A percentile compares a stretch with the other conserved stretches of the same genome.
phyloP scores from a whole-genome alignment of 352 stramenopile species.

The Phytophthora lateralis region DNA sequence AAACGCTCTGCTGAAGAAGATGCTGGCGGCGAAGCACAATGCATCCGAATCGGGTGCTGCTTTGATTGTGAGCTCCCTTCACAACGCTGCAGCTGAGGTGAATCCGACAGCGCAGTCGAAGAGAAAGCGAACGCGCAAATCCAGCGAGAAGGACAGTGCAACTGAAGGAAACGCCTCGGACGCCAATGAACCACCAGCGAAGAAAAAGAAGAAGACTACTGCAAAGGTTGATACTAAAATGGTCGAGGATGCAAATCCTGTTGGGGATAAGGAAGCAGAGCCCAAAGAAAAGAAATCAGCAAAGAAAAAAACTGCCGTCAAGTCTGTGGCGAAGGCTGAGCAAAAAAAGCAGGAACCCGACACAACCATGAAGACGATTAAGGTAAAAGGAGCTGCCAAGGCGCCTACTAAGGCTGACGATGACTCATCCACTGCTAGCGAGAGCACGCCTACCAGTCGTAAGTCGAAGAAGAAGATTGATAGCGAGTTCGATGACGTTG shows the following conservation, averaged over 20 bases:
- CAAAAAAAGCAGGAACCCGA: background rate
- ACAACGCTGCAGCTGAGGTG: constrained; percentile 5
- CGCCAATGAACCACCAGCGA: constrained; percentile 21
- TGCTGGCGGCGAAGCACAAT: constrained; percentile 37
- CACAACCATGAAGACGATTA: constrained; percentile 20
- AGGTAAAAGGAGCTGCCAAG: constrained; percentile 30
- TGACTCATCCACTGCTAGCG: constrained; percentile 31
- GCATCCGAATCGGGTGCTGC: constrained; percentile 29
- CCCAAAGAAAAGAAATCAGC: constrained; percentile 9
- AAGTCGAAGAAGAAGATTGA: constrained; percentile 53
- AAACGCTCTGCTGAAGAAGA: constrained; percentile 39
- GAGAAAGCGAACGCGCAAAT: constrained; percentile 29
- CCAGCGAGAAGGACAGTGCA: constrained; percentile 20
- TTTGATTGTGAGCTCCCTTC: constrained; percentile 26
- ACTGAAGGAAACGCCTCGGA: constrained; percentile 10
- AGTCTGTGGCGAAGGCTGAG: constrained; percentile 8
- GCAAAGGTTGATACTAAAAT: constrained; percentile 7
- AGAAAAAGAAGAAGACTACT: constrained; percentile 40
- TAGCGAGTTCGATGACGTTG: constrained; percentile 22
- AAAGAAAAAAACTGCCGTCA: constrained; percentile 21
- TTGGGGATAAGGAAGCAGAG: background rate
- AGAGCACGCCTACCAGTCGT: constrained; percentile 15
- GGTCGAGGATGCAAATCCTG: constrained; percentile 1
- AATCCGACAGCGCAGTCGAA: constrained; percentile 9
- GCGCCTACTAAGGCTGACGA: constrained; percentile 8